phyloP scores from a whole-genome alignment of 2,329 filamentous ascomycete genomes.

The Lizonia empirigonia region DNA sequence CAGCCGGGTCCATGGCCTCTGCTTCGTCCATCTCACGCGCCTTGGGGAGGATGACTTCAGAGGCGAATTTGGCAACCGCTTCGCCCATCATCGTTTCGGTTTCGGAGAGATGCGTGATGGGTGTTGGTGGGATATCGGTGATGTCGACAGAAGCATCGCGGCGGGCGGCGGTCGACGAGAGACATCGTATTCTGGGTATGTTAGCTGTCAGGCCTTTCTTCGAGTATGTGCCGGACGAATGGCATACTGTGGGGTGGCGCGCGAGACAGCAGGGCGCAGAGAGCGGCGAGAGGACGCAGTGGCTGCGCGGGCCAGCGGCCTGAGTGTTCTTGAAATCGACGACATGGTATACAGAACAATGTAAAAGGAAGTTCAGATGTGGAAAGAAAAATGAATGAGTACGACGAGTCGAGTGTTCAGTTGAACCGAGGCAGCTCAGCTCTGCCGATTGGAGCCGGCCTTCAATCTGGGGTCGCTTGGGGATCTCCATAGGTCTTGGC shows the following conservation, averaged over 20 bases:
- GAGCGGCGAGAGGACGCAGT: constrained; percentile 32
- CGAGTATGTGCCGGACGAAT: background rate
- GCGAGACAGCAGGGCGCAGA: constrained; percentile 36
- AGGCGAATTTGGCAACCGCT: constrained; percentile 86
- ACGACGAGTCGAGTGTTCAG: constrained; percentile 1
- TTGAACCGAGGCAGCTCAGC: constrained; percentile 13
- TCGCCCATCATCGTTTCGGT: constrained; percentile 89
- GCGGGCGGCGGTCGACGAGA: constrained; percentile 51
- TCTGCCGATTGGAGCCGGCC: constrained; percentile 19
- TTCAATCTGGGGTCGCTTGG: constrained; percentile 15
- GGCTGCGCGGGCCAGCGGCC: constrained; percentile 41
- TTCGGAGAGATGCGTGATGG: constrained; percentile 91
- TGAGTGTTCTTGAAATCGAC: constrained; percentile 38
- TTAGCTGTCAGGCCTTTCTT: background rate
- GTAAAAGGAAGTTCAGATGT: background rate
- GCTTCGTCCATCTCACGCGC: constrained; percentile 97
- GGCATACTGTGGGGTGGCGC: constrained; percentile 41
- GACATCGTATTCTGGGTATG: constrained; percentile 45
- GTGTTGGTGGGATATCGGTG: constrained; percentile 81
- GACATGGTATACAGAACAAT: constrained; percentile 30
- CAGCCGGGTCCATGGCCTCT: constrained; percentile 84
- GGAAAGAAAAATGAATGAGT: constrained; percentile 1
- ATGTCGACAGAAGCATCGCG: constrained; percentile 57
- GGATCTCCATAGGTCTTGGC: background rate
- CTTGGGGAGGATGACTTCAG: constrained; percentile 85